Conservation (phyloP, 768 basidiomycete species). For the Lanmaoa pseudosensibilis region DNA sequence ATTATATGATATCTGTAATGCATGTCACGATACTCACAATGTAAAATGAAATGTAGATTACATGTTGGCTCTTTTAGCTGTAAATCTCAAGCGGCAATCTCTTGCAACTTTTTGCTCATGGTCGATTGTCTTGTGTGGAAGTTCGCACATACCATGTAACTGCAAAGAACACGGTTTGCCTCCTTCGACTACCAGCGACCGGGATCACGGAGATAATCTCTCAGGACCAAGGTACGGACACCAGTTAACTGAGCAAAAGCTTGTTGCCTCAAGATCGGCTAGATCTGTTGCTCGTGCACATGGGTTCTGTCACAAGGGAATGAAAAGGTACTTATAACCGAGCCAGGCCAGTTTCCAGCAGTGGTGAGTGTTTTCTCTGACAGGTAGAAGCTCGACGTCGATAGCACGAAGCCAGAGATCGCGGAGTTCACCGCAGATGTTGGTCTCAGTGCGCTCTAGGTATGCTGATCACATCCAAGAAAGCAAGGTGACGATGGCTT, state of each 20-base stretch:
- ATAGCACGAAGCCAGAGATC: background rate
- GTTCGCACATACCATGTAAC: background rate
- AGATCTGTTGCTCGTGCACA: too few species aligned
- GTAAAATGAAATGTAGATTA: slow-evolving; percentile 16
- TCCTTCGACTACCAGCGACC: background rate
- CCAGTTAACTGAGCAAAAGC: too few species aligned
- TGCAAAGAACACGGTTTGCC: background rate
- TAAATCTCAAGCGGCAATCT: background rate
- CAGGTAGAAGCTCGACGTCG: background rate
- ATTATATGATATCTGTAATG: slow-evolving; percentile 24
- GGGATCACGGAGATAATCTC: background rate
- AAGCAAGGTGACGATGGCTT: background rate
- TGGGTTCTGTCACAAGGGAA: background rate
- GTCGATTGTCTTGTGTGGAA: background rate
- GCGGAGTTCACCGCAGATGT: background rate
- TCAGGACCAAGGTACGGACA: too few species aligned
- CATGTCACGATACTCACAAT: background rate
- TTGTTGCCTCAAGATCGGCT: too few species aligned
- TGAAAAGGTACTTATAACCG: background rate
- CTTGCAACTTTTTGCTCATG: background rate
- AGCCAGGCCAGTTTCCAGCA: background rate
- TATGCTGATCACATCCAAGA: background rate
- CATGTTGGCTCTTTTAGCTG: background rate
- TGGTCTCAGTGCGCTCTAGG: background rate
- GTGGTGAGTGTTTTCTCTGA: background rate